Percentiles rank a stretch among this genome's conserved stretches.
Conservation (phyloP, 768 basidiomycete genomes). For the Vararia minispora region DNA sequence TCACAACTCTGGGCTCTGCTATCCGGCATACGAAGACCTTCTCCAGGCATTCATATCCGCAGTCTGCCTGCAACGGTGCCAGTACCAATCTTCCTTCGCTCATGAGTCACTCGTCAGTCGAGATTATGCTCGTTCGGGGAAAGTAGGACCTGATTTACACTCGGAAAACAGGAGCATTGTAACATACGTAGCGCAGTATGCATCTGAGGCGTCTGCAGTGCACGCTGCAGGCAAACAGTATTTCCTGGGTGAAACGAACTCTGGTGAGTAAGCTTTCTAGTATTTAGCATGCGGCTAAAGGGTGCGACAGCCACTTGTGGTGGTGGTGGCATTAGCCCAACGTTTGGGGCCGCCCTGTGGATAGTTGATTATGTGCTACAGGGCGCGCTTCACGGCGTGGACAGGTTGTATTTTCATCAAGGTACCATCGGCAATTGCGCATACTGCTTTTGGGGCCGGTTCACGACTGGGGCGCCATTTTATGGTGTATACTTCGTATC, state of each 20-base stretch:
- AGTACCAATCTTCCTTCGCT: slow-evolving; percentile 23
- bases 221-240: slow-evolving; percentile 23
- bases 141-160: neutral
- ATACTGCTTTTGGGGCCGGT: slow-evolving; percentile 30
- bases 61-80: slow-evolving; percentile 26
- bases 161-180: slow-evolving; percentile 21
- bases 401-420: slow-evolving; percentile 30
- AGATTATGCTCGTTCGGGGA: neutral
- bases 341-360: slow-evolving; percentile 30
- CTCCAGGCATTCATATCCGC: slow-evolving; percentile 27
- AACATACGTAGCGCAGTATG: slow-evolving; percentile 23
- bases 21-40: slow-evolving; percentile 21
- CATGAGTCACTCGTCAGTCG: slow-evolving; percentile 25
- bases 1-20: slow-evolving; percentile 20
- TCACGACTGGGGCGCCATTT: slow-evolving; percentile 24
- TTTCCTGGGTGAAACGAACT: slow-evolving; percentile 31
- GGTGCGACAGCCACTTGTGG: slow-evolving; percentile 26
- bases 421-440: slow-evolving; percentile 30
- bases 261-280: slow-evolving; percentile 17
- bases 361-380: slow-evolving; percentile 30
- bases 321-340: slow-evolving; percentile 30
- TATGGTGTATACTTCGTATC: slow-evolving; percentile 29
- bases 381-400: slow-evolving; percentile 24
- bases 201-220: slow-evolving; percentile 23
- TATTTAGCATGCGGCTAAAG: too few species aligned